phyloP scores from a whole-genome alignment of 495 filamentous ascomycete species.

The Acidomyces sp. region DNA sequence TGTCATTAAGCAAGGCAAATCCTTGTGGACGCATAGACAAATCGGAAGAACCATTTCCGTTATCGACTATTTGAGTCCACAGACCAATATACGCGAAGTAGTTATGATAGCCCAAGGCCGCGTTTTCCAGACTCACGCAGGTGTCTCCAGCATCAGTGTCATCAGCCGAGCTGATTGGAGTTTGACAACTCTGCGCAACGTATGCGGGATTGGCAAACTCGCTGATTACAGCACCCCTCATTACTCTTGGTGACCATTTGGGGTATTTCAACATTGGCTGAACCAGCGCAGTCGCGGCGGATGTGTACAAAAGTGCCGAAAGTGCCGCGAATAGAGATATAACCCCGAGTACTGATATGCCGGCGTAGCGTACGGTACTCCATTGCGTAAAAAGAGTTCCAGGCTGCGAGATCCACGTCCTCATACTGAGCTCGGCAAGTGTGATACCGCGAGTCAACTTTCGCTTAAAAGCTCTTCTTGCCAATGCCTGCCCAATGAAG shows the following conservation, averaged over 20 bases:
- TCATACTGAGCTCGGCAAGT: slow-evolving; percentile 49
- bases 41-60: slow-evolving; percentile 29
- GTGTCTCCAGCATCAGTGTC: slow-evolving; percentile 29
- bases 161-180: slow-evolving; percentile 41
- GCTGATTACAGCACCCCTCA: slow-evolving; percentile 45
- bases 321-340: slow-evolving; percentile 47
- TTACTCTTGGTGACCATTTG: slow-evolving; percentile 27
- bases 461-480: slow-evolving; percentile 45
- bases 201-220: slow-evolving; percentile 46
- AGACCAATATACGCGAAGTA: slow-evolving; percentile 33
- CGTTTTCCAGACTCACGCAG: slow-evolving; percentile 51
- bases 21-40: slow-evolving; percentile 37
- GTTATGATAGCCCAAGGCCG: slow-evolving; percentile 46
- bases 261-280: slow-evolving; percentile 49
- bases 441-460: slow-evolving; percentile 44
- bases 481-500: slow-evolving; percentile 59
- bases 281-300: slow-evolving; percentile 54
- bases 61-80: slow-evolving; percentile 36
- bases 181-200: slow-evolving; percentile 40
- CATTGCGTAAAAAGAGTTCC: slow-evolving; percentile 56
- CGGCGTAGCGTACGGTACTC: slow-evolving; percentile 48
- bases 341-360: slow-evolving; percentile 42
- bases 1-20: slow-evolving; percentile 46
- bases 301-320: slow-evolving; percentile 56
- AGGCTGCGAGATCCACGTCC: slow-evolving; percentile 46